phyloP scores from a whole-genome alignment of 192 early-diverging fungal species.

The Podila minutissima region DNA sequence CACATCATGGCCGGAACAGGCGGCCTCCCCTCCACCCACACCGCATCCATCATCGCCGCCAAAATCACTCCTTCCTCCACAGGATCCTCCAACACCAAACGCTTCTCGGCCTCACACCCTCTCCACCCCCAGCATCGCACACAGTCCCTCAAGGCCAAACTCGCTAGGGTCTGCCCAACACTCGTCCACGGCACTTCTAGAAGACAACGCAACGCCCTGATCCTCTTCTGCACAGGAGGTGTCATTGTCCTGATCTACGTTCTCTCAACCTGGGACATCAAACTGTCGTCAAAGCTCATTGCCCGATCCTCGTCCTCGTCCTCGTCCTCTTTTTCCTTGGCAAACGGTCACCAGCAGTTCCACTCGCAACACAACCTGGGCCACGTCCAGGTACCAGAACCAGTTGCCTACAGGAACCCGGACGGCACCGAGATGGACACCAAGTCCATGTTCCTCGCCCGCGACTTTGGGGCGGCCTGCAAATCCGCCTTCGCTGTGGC shows the following conservation, averaged over 20 bases:
- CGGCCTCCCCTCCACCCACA: conserved; percentile 33
- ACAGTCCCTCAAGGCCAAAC: conserved; percentile 32
- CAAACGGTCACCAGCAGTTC: neutral
- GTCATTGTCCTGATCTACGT: conserved; percentile 34
- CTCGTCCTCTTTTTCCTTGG: neutral
- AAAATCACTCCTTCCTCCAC: neutral
- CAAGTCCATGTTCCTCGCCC: conserved; percentile 29
- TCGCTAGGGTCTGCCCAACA: conserved; percentile 16
- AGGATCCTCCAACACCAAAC: neutral
- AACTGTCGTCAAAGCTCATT: conserved; percentile 18
- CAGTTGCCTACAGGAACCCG: conserved; percentile 25
- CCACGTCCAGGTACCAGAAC: neutral
- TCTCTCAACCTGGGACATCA: conserved; percentile 17
- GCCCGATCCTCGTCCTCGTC: conserved; percentile 6
- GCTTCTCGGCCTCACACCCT: conserved; percentile 7
- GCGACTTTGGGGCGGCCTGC: conserved; percentile 33
- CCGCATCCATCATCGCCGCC: conserved; percentile 25
- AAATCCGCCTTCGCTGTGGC: conserved; percentile 3
- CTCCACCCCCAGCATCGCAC: conserved; percentile 30
- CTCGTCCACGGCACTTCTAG: conserved; percentile 25
- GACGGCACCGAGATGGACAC: conserved; percentile 42
- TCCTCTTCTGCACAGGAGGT: conserved; percentile 30
- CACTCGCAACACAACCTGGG: neutral
- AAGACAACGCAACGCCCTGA: conserved; percentile 16
- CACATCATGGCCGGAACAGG: conserved; percentile 48